Percentiles rank a stretch among this genome's conserved stretches.
These are phyloP conservation scores for Pyrenochaeta sp. DNA, from an alignment of 2,329 filamentous ascomycete species.

Conservation along the genomic window DNA sequence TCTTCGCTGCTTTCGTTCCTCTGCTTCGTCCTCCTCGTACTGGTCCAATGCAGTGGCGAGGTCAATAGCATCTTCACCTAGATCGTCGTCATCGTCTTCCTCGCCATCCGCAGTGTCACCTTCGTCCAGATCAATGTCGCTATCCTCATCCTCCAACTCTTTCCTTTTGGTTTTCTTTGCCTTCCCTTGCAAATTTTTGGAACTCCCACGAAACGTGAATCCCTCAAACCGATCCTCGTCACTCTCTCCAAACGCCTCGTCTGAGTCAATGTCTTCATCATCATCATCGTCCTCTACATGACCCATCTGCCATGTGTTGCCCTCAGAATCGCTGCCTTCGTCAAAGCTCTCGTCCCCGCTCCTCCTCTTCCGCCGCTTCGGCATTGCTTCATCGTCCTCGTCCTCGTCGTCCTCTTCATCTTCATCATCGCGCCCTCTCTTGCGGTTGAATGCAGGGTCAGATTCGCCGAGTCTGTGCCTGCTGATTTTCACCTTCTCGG, in stretches of 20 bases:
- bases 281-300: conserved; percentile 72
- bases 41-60: conserved; percentile 68
- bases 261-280: conserved; percentile 74
- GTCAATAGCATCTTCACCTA: conserved; percentile 71
- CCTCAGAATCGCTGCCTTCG: conserved; percentile 83
- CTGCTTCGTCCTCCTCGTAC: conserved; percentile 48
- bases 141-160: conserved; percentile 30
- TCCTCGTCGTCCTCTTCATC: conserved; percentile 53
- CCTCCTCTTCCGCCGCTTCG: conserved; percentile 42
- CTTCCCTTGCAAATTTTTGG: conserved; percentile 59
- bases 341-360: conserved; percentile 64
- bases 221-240: conserved; percentile 86
- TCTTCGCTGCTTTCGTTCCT: conserved; percentile 37
- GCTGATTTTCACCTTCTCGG: conserved; percentile 62
- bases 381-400: conserved; percentile 32
- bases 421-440: conserved; percentile 60
- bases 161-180: conserved; percentile 47
- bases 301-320: conserved; percentile 85
- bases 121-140: conserved; percentile 61
- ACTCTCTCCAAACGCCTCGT: conserved; percentile 87
- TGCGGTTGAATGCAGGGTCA: conserved; percentile 53
- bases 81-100: conserved; percentile 67
- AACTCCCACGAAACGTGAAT: conserved; percentile 72
- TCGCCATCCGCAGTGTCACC: conserved; percentile 55
- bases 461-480: conserved; percentile 66